phyloP scores from a whole-genome alignment of 2,329 filamentous ascomycete genomes.

The Fusarium lateritium region DNA sequence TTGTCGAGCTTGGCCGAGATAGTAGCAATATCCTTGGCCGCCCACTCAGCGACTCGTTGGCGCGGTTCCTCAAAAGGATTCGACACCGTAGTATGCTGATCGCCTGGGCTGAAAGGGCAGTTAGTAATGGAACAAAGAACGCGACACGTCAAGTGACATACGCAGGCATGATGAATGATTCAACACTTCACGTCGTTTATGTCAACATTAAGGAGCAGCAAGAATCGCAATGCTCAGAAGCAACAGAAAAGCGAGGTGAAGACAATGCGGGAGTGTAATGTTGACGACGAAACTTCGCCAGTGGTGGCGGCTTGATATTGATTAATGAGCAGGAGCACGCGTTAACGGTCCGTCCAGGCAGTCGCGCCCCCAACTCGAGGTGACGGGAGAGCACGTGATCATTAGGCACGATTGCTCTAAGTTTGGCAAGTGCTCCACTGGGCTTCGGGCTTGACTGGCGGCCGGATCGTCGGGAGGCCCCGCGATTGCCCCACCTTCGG shows the following conservation, averaged over 20 bases:
- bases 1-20: conserved; percentile 90
- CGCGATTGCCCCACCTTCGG: conserved; percentile 28
- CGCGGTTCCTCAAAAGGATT: conserved; percentile 87
- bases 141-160: conserved; percentile 50
- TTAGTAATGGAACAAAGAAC: conserved; percentile 32
- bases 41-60: conserved; percentile 82
- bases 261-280: not conserved
- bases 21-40: conserved; percentile 90
- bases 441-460: not conserved
- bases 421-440: conserved; percentile 12
- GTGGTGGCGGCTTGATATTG: conserved; percentile 27
- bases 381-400: conserved; percentile 53
- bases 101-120: conserved; percentile 70
- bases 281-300: conserved; percentile 20
- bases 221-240: not conserved
- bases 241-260: not conserved
- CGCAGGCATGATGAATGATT: conserved; percentile 60
- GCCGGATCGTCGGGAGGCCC: conserved; percentile 25
- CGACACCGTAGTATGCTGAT: conserved; percentile 70
- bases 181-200: conserved; percentile 32
- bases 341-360: conserved; percentile 42
- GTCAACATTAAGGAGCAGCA: conserved; percentile 43
- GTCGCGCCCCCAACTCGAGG: conserved; percentile 38
- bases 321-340: conserved; percentile 40
- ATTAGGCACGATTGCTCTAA: not conserved